Conservation (phyloP, 1,284 basidiomycete species). For the Ceratobasidium sp. region DNA sequence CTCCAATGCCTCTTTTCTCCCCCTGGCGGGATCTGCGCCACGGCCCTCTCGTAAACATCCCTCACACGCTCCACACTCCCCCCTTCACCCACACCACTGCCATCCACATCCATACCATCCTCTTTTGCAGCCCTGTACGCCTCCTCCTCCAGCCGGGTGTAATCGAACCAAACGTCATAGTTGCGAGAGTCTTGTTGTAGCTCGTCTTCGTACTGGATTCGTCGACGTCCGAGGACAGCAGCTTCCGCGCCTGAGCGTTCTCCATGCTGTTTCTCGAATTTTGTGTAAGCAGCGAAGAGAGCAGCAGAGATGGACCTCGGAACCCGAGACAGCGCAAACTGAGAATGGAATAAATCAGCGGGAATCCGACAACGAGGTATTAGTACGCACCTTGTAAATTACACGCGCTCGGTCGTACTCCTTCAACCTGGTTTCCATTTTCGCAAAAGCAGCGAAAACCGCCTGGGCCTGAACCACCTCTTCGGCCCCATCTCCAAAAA, state of each 20-base stretch:
- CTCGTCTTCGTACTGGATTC: conserved; percentile 98
- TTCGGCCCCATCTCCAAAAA: conserved; percentile 97
- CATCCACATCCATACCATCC: conserved; percentile 75
- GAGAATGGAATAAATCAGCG: conserved; percentile 15
- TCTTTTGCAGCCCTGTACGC: conserved; percentile 81
- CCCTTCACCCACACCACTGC: conserved; percentile 69
- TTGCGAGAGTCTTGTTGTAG: conserved; percentile 88
- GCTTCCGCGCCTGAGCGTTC: conserved; percentile 88
- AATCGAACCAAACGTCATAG: conserved; percentile 99
- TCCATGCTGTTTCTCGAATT: conserved; percentile 99
- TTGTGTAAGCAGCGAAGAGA: conserved; percentile 93
- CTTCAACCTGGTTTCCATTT: conserved; percentile 96
- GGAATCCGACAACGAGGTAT: neutral
- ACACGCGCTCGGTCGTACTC: conserved; percentile 97
- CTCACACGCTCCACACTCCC: conserved; percentile 76
- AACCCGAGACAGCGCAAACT: conserved; percentile 94
- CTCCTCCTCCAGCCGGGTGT: conserved; percentile 92
- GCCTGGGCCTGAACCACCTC: conserved; percentile 97
- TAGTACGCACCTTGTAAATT: conserved; percentile 86
- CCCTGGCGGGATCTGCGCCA: conserved; percentile 95
- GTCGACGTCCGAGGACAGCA: conserved; percentile 94
- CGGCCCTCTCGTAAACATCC: conserved; percentile 96
- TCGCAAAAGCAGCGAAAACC: conserved; percentile 96
- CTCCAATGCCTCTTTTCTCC: conserved; percentile 94
- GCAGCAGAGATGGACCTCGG: conserved; percentile 90